Conservation (phyloP, 345 rosid genomes). For the Lenwebbia sp. region DNA sequence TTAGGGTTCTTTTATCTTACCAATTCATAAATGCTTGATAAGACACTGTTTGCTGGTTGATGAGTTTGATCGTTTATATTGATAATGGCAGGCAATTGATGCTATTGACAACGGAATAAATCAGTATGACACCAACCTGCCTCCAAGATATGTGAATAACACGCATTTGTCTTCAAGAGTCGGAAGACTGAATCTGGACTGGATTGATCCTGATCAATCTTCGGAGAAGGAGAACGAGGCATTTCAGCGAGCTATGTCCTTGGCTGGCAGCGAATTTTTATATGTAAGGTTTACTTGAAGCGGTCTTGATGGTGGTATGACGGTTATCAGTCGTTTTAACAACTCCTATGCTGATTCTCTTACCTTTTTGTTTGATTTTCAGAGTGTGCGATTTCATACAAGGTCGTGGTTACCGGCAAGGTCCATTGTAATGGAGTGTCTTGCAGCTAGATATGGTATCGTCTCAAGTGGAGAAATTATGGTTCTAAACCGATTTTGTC, state of each 20-base stretch:
- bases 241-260: conserved; percentile 65
- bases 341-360: background rate
- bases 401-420: conserved; percentile 91
- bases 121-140: conserved; percentile 62
- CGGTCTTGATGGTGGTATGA: no score
- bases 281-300: conserved; percentile 35
- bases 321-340: background rate
- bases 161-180: conserved; percentile 78
- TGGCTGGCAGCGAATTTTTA: conserved; percentile 78
- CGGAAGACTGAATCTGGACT: conserved; percentile 78
- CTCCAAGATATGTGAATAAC: conserved; percentile 79
- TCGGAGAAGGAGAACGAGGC: conserved; percentile 80
- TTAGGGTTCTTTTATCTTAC: background rate
- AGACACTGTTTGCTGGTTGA: background rate
- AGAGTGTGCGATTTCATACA: conserved; percentile 63
- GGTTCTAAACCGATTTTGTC: conserved; percentile 60
- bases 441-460: conserved; percentile 41
- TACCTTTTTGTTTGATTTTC: conserved; percentile 10
- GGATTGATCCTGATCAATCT: conserved; percentile 90
- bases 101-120: background rate
- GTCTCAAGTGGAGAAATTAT: conserved; percentile 87
- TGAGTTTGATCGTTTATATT: background rate
- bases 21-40: background rate
- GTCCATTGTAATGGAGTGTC: conserved; percentile 66
- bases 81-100: background rate